Percentiles rank a stretch among this genome's conserved stretches.
Evolutionary conservation across 2,329 filamentous ascomycete species (phyloP).

Genomic region (Ilyonectria destructans): DNA sequence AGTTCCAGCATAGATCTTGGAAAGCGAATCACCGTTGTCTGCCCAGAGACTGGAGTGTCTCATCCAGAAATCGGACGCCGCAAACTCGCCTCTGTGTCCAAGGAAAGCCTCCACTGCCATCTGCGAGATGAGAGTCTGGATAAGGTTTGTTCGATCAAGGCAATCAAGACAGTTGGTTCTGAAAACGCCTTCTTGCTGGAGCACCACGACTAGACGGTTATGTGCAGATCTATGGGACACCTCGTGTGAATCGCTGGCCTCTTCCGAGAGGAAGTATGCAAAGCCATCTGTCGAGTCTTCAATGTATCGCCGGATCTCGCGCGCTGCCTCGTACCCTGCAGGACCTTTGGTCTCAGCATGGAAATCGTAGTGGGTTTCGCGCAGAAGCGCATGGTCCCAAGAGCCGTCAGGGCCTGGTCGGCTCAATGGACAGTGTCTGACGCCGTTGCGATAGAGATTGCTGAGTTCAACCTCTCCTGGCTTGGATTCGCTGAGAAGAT

Average conservation of each 20-base stretch:
- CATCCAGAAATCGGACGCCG: constrained; percentile 89
- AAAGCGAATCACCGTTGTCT: constrained; percentile 95
- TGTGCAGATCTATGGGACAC: constrained; percentile 55
- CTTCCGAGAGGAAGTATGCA: constrained; percentile 91
- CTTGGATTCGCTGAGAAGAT: constrained; percentile 93
- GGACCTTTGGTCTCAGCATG: constrained; percentile 93
- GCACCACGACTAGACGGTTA: constrained; percentile 74
- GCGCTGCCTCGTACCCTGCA: constrained; percentile 91
- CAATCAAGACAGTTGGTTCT: constrained; percentile 97
- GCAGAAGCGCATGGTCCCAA: constrained; percentile 81
- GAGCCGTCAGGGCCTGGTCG: constrained; percentile 69
- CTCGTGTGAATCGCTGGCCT: constrained; percentile 71
- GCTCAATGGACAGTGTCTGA: constrained; percentile 82
- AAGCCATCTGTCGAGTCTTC: constrained; percentile 87
- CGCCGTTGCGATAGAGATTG: constrained; percentile 83
- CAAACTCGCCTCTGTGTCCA: constrained; percentile 77
- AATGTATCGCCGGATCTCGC: constrained; percentile 84
- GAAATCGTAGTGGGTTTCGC: constrained; percentile 93
- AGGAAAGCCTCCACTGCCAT: constrained; percentile 93
- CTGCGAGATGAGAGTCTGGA: constrained; percentile 95
- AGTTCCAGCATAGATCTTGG: constrained; percentile 96
- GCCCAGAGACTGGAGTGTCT: constrained; percentile 95
- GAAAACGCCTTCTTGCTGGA: constrained; percentile 97
- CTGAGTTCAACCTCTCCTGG: constrained; percentile 89
- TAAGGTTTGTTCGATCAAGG: constrained; percentile 93